These are phyloP conservation scores for Pythium rhizo-oryzae DNA, from an alignment of 352 stramenopile species.

Conservation along the genomic window DNA sequence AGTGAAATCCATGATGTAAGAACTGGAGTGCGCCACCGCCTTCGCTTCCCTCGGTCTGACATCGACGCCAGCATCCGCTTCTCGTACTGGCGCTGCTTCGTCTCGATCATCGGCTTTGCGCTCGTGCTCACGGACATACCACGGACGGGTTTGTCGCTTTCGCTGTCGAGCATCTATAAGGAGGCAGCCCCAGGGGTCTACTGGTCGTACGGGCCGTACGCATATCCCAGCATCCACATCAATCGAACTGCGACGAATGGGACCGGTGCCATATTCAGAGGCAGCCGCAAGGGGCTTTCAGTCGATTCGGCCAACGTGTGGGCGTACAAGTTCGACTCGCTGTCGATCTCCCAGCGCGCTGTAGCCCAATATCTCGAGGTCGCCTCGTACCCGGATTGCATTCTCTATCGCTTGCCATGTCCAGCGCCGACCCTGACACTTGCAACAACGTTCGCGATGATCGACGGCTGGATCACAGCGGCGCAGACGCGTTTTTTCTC, in stretches of 20 bases:
- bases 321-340: constrained; percentile 31
- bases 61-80: not conserved
- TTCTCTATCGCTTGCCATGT: constrained; percentile 19
- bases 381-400: constrained; percentile 13
- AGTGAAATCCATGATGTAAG: not conserved
- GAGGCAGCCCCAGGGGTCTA: not conserved
- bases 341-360: constrained; percentile 21
- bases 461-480: constrained; percentile 11
- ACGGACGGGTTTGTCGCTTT: constrained; percentile 12
- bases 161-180: not conserved
- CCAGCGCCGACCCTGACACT: not conserved
- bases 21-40: not conserved
- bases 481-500: constrained; percentile 5
- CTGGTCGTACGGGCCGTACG: constrained; percentile 22
- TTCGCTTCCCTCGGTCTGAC: not conserved
- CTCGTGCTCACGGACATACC: constrained; percentile 21
- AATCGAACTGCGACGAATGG: not conserved
- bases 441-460: constrained; percentile 18
- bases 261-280: not conserved
- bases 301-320: constrained; percentile 1
- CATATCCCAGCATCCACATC: constrained; percentile 20
- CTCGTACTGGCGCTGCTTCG: not conserved
- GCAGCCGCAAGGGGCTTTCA: not conserved
- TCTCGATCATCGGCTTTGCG: constrained; percentile 4
- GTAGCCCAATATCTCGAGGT: constrained; percentile 23